A percentile compares a stretch with the other conserved stretches of the same genome.
Evolutionary conservation across 495 filamentous ascomycete species (phyloP).

Genomic region (Aspergillus bridgeri): DNA sequence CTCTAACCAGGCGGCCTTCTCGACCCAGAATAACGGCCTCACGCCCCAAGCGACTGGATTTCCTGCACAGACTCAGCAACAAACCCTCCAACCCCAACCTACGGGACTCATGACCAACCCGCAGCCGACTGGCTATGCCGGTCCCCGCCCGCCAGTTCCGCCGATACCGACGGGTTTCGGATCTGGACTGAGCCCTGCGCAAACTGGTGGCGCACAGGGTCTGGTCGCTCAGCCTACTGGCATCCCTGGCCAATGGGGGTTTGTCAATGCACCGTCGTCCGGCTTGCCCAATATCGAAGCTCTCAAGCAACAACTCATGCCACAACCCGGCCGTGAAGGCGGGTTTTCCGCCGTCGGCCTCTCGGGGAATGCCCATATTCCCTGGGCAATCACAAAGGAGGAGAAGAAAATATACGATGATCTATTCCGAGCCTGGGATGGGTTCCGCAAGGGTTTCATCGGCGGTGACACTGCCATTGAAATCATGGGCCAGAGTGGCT

Average conservation of each 20-base stretch:
- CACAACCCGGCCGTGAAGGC: slow-evolving; percentile 87
- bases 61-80: slow-evolving; percentile 38
- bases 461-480: slow-evolving; percentile 93
- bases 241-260: slow-evolving; percentile 92
- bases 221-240: slow-evolving; percentile 95
- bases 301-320: slow-evolving; percentile 96
- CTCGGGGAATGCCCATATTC: slow-evolving; percentile 89
- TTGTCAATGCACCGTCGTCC: slow-evolving; percentile 88
- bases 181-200: slow-evolving; percentile 61
- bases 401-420: slow-evolving; percentile 98
- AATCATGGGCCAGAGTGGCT: slow-evolving; percentile 93
- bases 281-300: slow-evolving; percentile 93
- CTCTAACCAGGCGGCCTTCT: slow-evolving; percentile 17
- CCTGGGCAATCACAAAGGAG: slow-evolving; percentile 98
- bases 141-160: slow-evolving; percentile 85
- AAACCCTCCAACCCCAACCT: slow-evolving; percentile 43
- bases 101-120: slow-evolving; percentile 52
- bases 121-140: slow-evolving; percentile 62
- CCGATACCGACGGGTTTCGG: slow-evolving; percentile 88
- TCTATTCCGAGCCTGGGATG: slow-evolving; percentile 96
- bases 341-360: slow-evolving; percentile 86
- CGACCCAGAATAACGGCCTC: slow-evolving; percentile 13
- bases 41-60: slow-evolving; percentile 43
- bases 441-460: slow-evolving; percentile 88
- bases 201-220: slow-evolving; percentile 56